A percentile compares a stretch with the other conserved stretches of the same genome.
phyloP scores from a whole-genome alignment of 2,329 filamentous ascomycete species.

The Trichoderma asperellum region DNA sequence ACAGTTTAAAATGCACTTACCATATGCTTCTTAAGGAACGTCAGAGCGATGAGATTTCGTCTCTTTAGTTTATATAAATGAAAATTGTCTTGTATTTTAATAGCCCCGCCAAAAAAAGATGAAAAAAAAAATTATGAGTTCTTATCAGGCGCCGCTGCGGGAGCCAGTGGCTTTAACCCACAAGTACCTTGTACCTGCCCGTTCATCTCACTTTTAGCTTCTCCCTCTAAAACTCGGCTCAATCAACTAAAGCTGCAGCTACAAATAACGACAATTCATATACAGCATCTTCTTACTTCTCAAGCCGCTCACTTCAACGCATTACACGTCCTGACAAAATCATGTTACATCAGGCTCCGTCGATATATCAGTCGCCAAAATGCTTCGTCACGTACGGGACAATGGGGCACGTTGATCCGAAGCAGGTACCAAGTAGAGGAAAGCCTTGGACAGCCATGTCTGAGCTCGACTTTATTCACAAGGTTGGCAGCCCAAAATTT shows the following conservation, averaged over 20 bases:
- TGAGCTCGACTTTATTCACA: conserved; percentile 69
- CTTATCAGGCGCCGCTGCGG: background rate
- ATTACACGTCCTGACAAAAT: background rate
- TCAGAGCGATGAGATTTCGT: conserved; percentile 3
- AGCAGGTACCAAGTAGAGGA: conserved; percentile 70
- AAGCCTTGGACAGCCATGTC: conserved; percentile 75
- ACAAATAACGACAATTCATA: background rate
- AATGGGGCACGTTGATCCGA: conserved; percentile 70
- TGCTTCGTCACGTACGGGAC: conserved; percentile 73
- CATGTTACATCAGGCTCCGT: conserved; percentile 53
- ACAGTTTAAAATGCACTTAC: background rate
- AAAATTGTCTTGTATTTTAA: background rate
- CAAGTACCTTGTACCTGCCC: conserved; percentile 5
- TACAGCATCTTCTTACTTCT: background rate
- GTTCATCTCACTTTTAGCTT: conserved; percentile 6
- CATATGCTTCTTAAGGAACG: background rate
- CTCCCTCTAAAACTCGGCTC: background rate
- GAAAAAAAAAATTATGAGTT: conserved; percentile 9
- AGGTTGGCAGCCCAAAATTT: conserved; percentile 48
- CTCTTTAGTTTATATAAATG: background rate
- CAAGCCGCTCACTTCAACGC: background rate
- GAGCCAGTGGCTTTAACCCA: background rate
- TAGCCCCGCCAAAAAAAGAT: conserved; percentile 13
- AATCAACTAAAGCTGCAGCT: background rate
- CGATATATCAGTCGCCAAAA: conserved; percentile 63